A percentile compares a stretch with the other conserved stretches of the same genome.
Conservation (phyloP, 805 yeast species). For the Pichia exigua region DNA sequence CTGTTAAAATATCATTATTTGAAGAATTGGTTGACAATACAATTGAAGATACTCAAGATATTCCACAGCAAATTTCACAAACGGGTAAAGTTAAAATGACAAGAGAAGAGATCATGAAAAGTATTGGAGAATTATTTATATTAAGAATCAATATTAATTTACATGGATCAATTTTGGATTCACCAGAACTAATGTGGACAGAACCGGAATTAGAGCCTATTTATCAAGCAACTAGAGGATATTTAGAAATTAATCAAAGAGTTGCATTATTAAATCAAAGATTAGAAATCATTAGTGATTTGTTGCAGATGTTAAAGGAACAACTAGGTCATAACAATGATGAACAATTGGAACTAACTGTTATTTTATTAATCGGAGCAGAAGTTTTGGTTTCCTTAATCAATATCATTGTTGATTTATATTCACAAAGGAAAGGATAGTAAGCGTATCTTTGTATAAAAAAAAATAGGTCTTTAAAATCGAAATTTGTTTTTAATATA, state of each 20-base stretch:
- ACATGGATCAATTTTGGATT: conserved; percentile 85
- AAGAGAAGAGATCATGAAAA: conserved; percentile 91
- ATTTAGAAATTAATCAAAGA: conserved; percentile 89
- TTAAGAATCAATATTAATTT: conserved; percentile 72
- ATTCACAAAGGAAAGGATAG: conserved; percentile 15
- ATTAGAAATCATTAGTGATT: conserved; percentile 86
- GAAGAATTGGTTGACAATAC: conserved; percentile 96
- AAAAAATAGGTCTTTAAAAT: background rate
- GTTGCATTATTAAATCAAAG: conserved; percentile 86
- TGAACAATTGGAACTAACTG: conserved; percentile 86
- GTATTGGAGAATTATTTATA: conserved; percentile 92
- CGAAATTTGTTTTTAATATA: background rate
- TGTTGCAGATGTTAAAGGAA: conserved; percentile 92
- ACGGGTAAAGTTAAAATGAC: conserved; percentile 94
- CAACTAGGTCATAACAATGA: conserved; percentile 93
- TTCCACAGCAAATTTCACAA: conserved; percentile 91
- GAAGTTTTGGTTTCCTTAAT: conserved; percentile 85
- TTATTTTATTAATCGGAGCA: conserved; percentile 83
- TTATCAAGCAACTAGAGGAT: conserved; percentile 94
- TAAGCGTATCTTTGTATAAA: background rate
- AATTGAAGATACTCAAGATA: conserved; percentile 93
- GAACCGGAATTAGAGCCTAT: conserved; percentile 97
- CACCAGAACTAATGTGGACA: conserved; percentile 98
- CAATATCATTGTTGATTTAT: conserved; percentile 48
- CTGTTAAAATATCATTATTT: conserved; percentile 89